Evolutionary conservation across 331 rosid genomes (phyloP), one percentile per base, ranked within the genome.

Genomic region (Phaseolus coccineus): DNA sequence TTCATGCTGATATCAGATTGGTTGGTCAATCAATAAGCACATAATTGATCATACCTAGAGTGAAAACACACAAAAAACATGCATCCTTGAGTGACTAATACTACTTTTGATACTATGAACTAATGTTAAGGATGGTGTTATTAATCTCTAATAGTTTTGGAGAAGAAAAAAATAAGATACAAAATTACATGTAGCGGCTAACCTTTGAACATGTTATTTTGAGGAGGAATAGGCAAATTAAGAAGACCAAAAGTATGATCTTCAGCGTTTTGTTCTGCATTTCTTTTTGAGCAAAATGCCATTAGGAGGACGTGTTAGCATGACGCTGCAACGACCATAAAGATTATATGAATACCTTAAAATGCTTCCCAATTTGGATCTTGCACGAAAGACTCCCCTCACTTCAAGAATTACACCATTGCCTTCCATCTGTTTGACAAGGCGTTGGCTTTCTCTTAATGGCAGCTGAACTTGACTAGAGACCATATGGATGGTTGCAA

Each of bases 381-480:
- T 83, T 28, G 97, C 97, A 50, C 92, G 47, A 84, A 93, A 90
- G 33, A 63, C 79, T n/a, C 94, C 94, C 65, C 50, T 88, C 33
- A 96, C 84, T 1, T 91, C 84, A 40, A 96, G 82, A 16, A 25
- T 28, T 22, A 91, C 85, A 2, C 89, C 94, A 71, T 89, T 86
- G 81, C 67, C 84, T 74, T 88, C 89, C 30, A 87, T 76, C 87
- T 96, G 96, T 84, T 84, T 96, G 70, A 77, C 13, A 0, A 96
- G 82, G 65, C 93, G 79, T 6, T 80, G 88, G 47, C 82, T 87
- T 71, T 91, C 91, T 8, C 51, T 62, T 40, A 85, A 0, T 4
- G 94, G 92, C 16, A 96, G 88, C 77, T 87, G 87, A 37, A 96
- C 97, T 71, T 90, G 96, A 71, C 98, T 96, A 16, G 83, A 55